Evolutionary conservation across 2,329 filamentous ascomycete species (phyloP).

Genomic region (Sordariomycetes sp.): DNA sequence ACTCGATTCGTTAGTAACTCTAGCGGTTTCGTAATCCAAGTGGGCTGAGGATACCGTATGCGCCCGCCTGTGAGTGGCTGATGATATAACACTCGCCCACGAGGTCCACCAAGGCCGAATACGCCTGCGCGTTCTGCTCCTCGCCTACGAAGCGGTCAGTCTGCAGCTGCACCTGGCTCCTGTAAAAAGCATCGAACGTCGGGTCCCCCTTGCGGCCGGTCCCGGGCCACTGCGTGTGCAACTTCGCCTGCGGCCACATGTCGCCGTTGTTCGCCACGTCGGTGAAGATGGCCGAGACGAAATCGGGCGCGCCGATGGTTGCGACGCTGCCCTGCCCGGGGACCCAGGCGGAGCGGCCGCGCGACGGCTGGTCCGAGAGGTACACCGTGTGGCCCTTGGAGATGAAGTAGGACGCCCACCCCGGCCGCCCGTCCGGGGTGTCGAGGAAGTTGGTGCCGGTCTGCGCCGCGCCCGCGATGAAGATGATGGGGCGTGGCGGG

Average conservation of each 20-base stretch:
- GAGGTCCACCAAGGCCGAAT: constrained; percentile 28
- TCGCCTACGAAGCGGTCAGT: constrained; percentile 19
- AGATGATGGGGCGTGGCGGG: constrained; percentile 21
- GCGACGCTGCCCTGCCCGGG: constrained; percentile 16
- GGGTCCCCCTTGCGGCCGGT: constrained; percentile 24
- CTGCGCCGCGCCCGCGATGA: constrained; percentile 30
- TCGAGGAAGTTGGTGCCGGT: constrained; percentile 33
- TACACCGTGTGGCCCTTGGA: constrained; percentile 33
- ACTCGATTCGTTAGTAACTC: neutral
- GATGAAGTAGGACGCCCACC: constrained; percentile 37
- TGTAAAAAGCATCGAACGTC: constrained; percentile 29
- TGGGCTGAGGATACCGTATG: constrained; percentile 23
- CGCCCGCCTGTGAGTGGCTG: constrained; percentile 35
- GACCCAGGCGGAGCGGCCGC: constrained; percentile 31
- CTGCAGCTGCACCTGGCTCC: constrained; percentile 25
- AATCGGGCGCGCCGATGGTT: constrained; percentile 19
- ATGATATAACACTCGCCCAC: constrained; percentile 28
- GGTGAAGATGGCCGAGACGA: constrained; percentile 25
- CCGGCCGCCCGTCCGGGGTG: constrained; percentile 32
- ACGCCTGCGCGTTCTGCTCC: constrained; percentile 24
- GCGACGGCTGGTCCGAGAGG: constrained; percentile 32
- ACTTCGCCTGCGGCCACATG: constrained; percentile 25
- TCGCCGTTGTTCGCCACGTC: constrained; percentile 16
- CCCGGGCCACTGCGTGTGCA: constrained; percentile 32
- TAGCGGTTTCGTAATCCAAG: neutral